Base-by-base conservation (phyloP, 2,329 filamentous ascomycete genomes). In the Arthrobotrys iridis region DNA sequence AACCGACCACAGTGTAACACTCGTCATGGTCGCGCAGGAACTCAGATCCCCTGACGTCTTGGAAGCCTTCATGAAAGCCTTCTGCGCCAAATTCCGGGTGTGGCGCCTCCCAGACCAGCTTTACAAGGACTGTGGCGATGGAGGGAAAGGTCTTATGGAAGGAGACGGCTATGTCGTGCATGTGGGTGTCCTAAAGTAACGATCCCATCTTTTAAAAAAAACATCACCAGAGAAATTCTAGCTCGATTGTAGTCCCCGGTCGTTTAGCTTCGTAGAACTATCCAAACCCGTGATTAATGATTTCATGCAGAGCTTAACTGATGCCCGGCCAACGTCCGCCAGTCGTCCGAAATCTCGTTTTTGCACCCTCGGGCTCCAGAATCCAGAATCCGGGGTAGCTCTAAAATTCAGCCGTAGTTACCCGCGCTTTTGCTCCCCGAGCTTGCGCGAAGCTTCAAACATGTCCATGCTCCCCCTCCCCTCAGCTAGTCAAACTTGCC, bases 11-110 rank as follows among this genome's bases (percentile, higher is more conserved):
- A 78, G 74, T 35, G 43, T 63, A 64, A 90, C 91, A 3, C 78
- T 97, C 0, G 93, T 91, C 80, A 83, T 98, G 4, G 86, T 98
- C 58, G 94, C 92, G 22, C 94, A 98, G 84, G 94, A 98, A 82
- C 87, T 97, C 55, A 88, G 95, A 28, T 90, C 92, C 26, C 88
- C 91, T 1, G 90, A 93, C 33, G 92, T 98, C 4, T 95, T 98
- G 79, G 90, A 94, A 79, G 83, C 85, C 11, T 98, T 93, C 92
- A 83, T 97, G 55, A 84, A 84, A 76, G 87, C 87, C 60, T 93
- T 97, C 77, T 82, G 87, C 73, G 81, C 81, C 30, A 81, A 82
- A 6, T 98, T 98, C 79, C 84, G 85, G 8, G 88, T 90, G 5
- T 98, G 93, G 92, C 86, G 91, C 68, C 82, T 97, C 4, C 88